Percentiles rank a stretch among this genome's conserved stretches.
These are phyloP conservation scores for Sugiyamaella boreocaroliniensis DNA, from an alignment of 805 yeast genomes.

Conservation along the genomic window DNA sequence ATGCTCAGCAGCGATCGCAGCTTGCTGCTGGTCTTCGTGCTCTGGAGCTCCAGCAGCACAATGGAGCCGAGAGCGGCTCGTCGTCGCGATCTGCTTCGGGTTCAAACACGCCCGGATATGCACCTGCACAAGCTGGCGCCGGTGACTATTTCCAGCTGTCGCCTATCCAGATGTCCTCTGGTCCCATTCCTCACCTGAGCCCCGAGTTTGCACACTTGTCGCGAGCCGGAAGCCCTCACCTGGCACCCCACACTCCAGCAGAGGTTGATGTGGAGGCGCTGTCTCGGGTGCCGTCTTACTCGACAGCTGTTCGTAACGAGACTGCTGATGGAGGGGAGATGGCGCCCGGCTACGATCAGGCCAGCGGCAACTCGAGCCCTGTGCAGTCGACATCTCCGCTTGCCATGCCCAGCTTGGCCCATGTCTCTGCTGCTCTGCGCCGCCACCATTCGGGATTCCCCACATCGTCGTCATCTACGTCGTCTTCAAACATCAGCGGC, in stretches of 20 bases:
- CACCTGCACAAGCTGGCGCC: conserved; percentile 5
- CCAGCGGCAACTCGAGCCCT: conserved; percentile 20
- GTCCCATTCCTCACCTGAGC: conserved; percentile 3
- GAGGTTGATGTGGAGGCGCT: conserved; percentile 37
- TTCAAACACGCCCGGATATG: conserved; percentile 6
- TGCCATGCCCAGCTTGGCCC: conserved; percentile 6
- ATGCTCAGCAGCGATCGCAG: conserved; percentile 31
- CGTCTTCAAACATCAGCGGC: neutral
- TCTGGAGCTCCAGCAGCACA: conserved; percentile 30
- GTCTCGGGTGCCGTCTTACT: conserved; percentile 78
- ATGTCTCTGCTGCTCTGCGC: neutral
- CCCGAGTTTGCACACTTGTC: conserved; percentile 17
- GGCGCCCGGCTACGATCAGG: conserved; percentile 57
- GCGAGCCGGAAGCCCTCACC: conserved; percentile 11
- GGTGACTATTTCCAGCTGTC: conserved; percentile 5
- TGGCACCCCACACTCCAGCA: conserved; percentile 5
- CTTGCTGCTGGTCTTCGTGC: conserved; percentile 35
- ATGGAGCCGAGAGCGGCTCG: conserved; percentile 6
- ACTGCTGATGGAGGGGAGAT: conserved; percentile 39
- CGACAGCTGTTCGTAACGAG: conserved; percentile 61
- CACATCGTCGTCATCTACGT: conserved; percentile 2
- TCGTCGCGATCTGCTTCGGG: conserved; percentile 9
- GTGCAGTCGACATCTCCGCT: conserved; percentile 4
- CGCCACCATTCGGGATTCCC: neutral
- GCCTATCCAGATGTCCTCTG: neutral